These are phyloP conservation scores for Aspergillus sp. DNA, from an alignment of 2,329 filamentous ascomycete genomes.

Conservation along the genomic window DNA sequence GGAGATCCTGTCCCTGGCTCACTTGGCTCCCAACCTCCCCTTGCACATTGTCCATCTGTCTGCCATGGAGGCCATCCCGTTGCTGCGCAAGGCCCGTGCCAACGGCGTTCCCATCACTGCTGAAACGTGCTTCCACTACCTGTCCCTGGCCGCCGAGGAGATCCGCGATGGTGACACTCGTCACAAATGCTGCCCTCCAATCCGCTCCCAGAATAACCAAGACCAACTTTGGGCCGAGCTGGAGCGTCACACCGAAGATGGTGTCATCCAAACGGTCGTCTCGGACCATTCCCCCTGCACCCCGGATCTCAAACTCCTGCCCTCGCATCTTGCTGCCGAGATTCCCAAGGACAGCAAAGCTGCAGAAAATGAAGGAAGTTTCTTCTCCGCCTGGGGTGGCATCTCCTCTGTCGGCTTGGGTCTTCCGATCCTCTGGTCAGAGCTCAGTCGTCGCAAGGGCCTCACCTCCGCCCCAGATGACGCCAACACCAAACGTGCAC, in stretches of 20 bases:
- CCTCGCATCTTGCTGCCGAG: constrained; percentile 43
- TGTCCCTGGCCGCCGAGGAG: constrained; percentile 75
- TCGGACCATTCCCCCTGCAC: constrained; percentile 97
- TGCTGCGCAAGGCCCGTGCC: constrained; percentile 68
- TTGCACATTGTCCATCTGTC: constrained; percentile 93
- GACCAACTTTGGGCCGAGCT: constrained; percentile 85
- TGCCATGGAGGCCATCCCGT: constrained; percentile 79
- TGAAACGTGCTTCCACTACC: constrained; percentile 94
- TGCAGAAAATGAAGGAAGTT: constrained; percentile 62
- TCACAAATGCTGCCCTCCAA: constrained; percentile 94
- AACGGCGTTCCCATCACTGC: constrained; percentile 81
- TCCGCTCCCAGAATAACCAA: constrained; percentile 75
- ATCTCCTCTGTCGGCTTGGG: constrained; percentile 92
- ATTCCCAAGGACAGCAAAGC: constrained; percentile 47
- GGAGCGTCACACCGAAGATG: constrained; percentile 53
- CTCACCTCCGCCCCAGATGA: constrained; percentile 32
- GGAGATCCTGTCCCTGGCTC: constrained; percentile 76
- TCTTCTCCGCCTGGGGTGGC: constrained; percentile 94
- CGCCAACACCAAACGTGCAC: constrained; percentile 44
- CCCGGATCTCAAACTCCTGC: constrained; percentile 85
- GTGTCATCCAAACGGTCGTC: constrained; percentile 86
- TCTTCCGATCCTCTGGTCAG: constrained; percentile 82
- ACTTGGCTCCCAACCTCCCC: constrained; percentile 73
- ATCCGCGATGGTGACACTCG: constrained; percentile 81
- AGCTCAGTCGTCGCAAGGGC: constrained; percentile 58